Percentiles rank a stretch among this genome's conserved stretches.
Evolutionary conservation across 768 basidiomycete genomes (phyloP).

Genomic region (Amanita molliuscula): DNA sequence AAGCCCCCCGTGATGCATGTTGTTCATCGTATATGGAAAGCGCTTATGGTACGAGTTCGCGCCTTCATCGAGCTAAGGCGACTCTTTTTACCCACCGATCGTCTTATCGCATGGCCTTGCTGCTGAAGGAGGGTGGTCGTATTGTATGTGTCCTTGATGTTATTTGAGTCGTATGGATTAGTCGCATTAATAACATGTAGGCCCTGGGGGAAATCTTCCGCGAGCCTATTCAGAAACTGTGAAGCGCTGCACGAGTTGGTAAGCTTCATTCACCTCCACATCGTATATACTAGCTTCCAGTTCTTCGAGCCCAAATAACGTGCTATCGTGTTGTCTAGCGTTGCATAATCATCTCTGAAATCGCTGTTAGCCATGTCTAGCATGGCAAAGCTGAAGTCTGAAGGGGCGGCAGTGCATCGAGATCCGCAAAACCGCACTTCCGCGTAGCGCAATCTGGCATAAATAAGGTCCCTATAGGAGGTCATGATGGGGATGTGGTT

Average conservation of each 20-base stretch:
- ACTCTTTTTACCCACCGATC: background rate
- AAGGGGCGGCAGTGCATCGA: background rate
- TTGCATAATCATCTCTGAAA: background rate
- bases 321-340: background rate
- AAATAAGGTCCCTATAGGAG: background rate
- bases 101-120: background rate
- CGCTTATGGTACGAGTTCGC: background rate
- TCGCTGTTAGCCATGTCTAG: slow-evolving; percentile 1
- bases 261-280: background rate
- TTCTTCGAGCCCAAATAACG: background rate
- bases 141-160: background rate
- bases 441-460: background rate
- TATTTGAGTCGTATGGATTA: background rate
- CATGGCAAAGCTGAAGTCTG: slow-evolving; percentile 1
- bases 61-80: background rate
- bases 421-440: too few species aligned
- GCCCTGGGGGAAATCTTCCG: background rate
- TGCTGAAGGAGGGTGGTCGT: background rate
- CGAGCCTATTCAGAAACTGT: background rate
- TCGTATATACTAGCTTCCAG: background rate
- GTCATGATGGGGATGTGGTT: background rate
- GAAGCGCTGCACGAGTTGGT: background rate
- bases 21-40: background rate
- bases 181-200: background rate
- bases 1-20: background rate